These are phyloP conservation scores for Simmondsia chinensis DNA, from an alignment of 148 eudicot species.

Conservation along the genomic window DNA sequence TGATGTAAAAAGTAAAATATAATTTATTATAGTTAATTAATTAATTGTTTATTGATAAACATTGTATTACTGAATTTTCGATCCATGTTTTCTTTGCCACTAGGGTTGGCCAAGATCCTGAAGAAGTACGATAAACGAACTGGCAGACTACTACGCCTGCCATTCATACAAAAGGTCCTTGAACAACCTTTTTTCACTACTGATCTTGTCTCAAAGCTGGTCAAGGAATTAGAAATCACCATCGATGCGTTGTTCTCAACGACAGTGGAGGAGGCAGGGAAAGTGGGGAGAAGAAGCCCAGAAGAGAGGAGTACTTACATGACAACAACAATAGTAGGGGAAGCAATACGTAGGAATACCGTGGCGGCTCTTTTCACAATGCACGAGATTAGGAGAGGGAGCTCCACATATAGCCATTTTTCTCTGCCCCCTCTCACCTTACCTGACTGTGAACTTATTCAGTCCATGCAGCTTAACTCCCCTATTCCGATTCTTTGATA, in stretches of 20 bases:
- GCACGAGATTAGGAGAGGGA: conserved; percentile 61
- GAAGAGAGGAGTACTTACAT: background rate
- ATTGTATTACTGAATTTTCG: too few relatives aligned
- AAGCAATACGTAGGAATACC: conserved; percentile 64
- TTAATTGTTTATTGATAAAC: too few relatives aligned
- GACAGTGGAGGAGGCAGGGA: background rate
- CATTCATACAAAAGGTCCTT: conserved; percentile 55
- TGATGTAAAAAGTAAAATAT: too few relatives aligned
- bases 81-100: background rate
- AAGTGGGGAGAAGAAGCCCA: conserved; percentile 2
- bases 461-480: conserved; percentile 21
- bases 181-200: conserved; percentile 75
- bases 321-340: conserved; percentile 26
- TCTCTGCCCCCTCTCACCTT: conserved; percentile 58
- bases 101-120: conserved; percentile 77
- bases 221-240: conserved; percentile 52
- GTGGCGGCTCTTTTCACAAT: conserved; percentile 62
- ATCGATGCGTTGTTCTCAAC: conserved; percentile 40
- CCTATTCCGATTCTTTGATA: conserved; percentile 30
- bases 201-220: conserved; percentile 58
- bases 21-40: too few relatives aligned
- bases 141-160: conserved; percentile 47
- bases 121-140: conserved; percentile 85
- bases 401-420: conserved; percentile 50
- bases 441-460: conserved; percentile 29